Evolutionary conservation across 306 rosid species (phyloP).

Genomic region (Calophaca sinica): DNA sequence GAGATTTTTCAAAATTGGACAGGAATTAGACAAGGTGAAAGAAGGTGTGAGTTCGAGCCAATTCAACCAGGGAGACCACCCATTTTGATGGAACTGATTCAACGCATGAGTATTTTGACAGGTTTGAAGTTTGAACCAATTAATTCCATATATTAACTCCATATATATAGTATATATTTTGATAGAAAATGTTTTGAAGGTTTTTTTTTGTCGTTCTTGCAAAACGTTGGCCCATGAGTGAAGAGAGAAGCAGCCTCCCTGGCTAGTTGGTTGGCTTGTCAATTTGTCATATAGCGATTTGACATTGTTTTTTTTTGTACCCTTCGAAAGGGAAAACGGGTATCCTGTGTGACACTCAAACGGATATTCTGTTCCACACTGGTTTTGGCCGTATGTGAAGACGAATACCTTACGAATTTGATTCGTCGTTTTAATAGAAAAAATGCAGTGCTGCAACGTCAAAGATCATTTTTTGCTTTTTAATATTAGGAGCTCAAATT

Average conservation of each 20-base stretch:
- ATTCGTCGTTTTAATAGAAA: neutral
- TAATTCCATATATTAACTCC: neutral
- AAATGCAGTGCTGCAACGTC: neutral
- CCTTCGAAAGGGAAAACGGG: conserved; percentile 34
- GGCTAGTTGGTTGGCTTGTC: conserved; percentile 33
- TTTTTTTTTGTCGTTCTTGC: neutral
- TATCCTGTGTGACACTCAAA: conserved; percentile 13
- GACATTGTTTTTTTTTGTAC: neutral
- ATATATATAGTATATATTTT: too few relatives aligned
- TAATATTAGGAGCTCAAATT: conserved; percentile 5
- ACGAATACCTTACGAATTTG: neutral
- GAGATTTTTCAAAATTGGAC: neutral
- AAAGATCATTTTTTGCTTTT: neutral
- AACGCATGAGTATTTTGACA: conserved; percentile 1
- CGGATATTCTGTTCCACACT: conserved; percentile 23
- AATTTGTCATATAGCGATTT: neutral
- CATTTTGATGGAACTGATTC: conserved; percentile 12
- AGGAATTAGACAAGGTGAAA: neutral
- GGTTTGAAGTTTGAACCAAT: conserved; percentile 4
- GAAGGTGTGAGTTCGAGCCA: neutral
- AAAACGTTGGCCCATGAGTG: conserved; percentile 8
- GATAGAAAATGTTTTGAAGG: neutral
- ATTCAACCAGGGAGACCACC: neutral
- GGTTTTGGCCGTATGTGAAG: conserved; percentile 44
- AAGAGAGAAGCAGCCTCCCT: neutral